Base-by-base conservation (phyloP, 805 yeast species). In the Grigorovia humatica region DNA sequence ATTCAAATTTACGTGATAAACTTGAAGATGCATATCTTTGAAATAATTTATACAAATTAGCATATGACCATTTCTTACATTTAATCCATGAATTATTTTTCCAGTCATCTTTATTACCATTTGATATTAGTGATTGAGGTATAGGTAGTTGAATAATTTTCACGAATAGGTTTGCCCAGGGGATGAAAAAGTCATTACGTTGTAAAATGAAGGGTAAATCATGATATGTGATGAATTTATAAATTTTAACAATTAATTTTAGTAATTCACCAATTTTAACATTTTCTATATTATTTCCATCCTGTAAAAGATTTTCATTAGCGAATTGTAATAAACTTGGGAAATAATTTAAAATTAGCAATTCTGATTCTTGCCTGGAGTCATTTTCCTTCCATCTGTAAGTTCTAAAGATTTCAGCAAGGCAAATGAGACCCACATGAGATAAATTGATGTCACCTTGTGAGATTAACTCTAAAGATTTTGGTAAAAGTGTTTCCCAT, bases 61-160 rank as follows among this genome's bases (percentile, higher is more conserved):
- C 88, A 61, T 81, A 82, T 0, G 95, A 80, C 97, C 98, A 91
- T 66, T 91, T 93, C 70, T 78, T 90, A 58, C 81, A 78, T 69
- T 81, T 91, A 63, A 73, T 82, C 84, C 84, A 85, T 48, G 80
- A 83, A 58, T 77, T 72, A 48, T 80, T 72, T 43, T 80, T 83
- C 20, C 78, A 76, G 8, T 73, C 74, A 47, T 79, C 81, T n/a
- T 77, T 59, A 15, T 38, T 38, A 13, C 38, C 38, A 18, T 74
- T 71, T 54, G 74, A 53, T 1, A 80, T 79, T 44, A 64, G 43
- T 23, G 55, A 53, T 42, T 54, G 50, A 15, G 64, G 52, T 15
- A 67, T 49, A 1, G 95, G 93, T 19, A 82, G 69, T 9, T 71
- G 72, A 48, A 88, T 79, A 5, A 86, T 77, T 9, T 75, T 73